A percentile compares a stretch with the other conserved stretches of the same genome.
These are phyloP conservation scores for Trypanosomatidae sp. DNA, from an alignment of 208 protist genomes.

Conservation along the genomic window DNA sequence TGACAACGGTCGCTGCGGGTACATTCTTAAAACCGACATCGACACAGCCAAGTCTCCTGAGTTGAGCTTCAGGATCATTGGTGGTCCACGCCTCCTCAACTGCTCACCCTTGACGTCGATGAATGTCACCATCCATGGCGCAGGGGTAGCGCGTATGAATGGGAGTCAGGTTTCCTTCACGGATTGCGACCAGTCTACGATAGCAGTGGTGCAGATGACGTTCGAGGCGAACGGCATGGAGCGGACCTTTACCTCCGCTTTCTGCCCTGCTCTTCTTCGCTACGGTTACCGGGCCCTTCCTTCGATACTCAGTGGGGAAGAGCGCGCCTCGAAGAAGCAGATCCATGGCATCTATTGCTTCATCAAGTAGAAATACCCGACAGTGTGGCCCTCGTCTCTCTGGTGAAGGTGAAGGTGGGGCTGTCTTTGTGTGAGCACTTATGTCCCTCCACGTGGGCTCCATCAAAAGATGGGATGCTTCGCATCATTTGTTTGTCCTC, in stretches of 20 bases:
- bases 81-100: conserved; percentile 64
- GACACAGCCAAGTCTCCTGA: conserved; percentile 43
- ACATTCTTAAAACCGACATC: conserved; percentile 73
- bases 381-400: neutral
- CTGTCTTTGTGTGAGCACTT: neutral
- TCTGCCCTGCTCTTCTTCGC: conserved; percentile 60
- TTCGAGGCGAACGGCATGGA: conserved; percentile 67
- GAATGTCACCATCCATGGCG: conserved; percentile 50
- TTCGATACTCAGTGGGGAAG: conserved; percentile 45
- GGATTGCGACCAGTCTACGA: conserved; percentile 65
- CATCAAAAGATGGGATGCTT: neutral
- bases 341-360: conserved; percentile 72
- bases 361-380: conserved; percentile 32
- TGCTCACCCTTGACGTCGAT: conserved; percentile 41
- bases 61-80: conserved; percentile 66
- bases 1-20: conserved; percentile 85
- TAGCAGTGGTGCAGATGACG: conserved; percentile 67
- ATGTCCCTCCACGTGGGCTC: neutral
- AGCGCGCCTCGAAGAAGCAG: conserved; percentile 32
- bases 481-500: conserved; percentile 2
- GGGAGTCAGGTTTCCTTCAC: conserved; percentile 68
- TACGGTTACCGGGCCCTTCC: conserved; percentile 74
- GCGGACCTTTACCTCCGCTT: conserved; percentile 65
- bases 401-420: neutral
- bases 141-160: conserved; percentile 44